Conservation (phyloP, 176 grass and related monocot species). For the Raddia distichophylla region DNA sequence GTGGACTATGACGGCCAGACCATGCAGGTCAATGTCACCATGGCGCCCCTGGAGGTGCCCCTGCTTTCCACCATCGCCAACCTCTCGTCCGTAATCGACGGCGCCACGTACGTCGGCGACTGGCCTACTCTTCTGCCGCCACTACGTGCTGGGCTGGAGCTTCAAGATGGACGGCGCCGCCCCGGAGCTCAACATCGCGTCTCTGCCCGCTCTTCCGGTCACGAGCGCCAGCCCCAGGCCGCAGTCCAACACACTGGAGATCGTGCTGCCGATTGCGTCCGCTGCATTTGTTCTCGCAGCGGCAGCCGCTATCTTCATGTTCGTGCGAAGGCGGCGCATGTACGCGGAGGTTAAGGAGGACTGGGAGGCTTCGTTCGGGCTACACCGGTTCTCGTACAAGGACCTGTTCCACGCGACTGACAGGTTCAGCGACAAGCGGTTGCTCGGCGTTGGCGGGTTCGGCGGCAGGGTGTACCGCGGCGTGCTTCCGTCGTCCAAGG, state of each 20-base stretch:
- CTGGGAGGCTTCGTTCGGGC: conserved; percentile 63
- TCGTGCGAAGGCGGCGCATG: conserved; percentile 55
- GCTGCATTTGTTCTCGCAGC: conserved; percentile 50
- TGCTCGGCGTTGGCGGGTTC: conserved; percentile 75
- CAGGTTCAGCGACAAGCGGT: conserved; percentile 59
- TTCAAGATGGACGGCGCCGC: conserved; percentile 55
- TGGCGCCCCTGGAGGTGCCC: conserved; percentile 57
- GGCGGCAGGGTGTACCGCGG: conserved; percentile 71
- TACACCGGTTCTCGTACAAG: conserved; percentile 69
- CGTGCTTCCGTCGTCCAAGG: conserved; percentile 49
- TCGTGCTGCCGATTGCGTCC: conserved; percentile 55
- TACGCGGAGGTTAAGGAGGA: conserved; percentile 68
- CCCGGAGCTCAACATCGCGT: conserved; percentile 55
- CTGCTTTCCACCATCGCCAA: conserved; percentile 64
- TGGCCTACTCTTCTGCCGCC: conserved; percentile 69
- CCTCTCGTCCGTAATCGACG: conserved; percentile 65
- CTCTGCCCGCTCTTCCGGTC: conserved; percentile 54
- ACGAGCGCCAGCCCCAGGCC: conserved; percentile 46
- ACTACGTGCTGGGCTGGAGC: conserved; percentile 73
- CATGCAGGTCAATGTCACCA: conserved; percentile 67
- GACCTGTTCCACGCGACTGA: conserved; percentile 71
- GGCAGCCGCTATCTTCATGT: conserved; percentile 33
- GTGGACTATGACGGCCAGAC: conserved; percentile 68
- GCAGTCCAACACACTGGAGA: conserved; percentile 48
- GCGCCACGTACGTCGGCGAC: conserved; percentile 57